Conservation (phyloP, 2,329 filamentous ascomycete species). For the Elsinoe ampelina region DNA sequence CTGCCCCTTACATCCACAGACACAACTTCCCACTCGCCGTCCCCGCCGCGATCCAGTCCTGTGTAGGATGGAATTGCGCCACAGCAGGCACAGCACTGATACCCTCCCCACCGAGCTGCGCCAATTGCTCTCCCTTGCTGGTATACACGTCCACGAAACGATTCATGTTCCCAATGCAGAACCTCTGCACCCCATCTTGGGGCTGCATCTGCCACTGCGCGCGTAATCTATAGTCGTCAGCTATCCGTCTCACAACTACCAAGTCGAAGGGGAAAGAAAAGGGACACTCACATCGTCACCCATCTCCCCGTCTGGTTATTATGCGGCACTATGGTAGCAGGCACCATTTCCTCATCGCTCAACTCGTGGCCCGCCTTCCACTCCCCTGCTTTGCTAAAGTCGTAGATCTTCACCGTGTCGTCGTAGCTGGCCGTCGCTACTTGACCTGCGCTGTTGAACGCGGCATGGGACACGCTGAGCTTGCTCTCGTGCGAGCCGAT, state of each 20-base stretch:
- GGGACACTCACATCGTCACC: constrained; percentile 62
- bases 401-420: constrained; percentile 87
- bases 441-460: constrained; percentile 77
- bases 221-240: constrained; percentile 45
- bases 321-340: constrained; percentile 60
- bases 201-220: constrained; percentile 85
- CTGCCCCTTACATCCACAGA: constrained; percentile 72
- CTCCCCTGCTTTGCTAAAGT: constrained; percentile 45
- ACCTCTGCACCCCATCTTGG: constrained; percentile 69
- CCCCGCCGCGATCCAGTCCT: constrained; percentile 86
- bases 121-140: constrained; percentile 72
- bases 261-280: constrained; percentile 20
- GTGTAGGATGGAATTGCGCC: constrained; percentile 75
- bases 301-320: constrained; percentile 95
- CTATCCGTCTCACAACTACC: neutral
- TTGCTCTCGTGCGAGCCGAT: constrained; percentile 74
- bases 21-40: constrained; percentile 88
- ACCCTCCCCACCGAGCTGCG: constrained; percentile 75
- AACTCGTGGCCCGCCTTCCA: constrained; percentile 44
- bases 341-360: constrained; percentile 55
- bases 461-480: constrained; percentile 83
- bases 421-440: constrained; percentile 91
- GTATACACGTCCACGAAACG: constrained; percentile 87
- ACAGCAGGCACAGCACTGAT: constrained; percentile 94
- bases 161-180: constrained; percentile 87